Base-by-base conservation (phyloP, 371 early-diverging fungal species). In the Coemansia sp. region DNA sequence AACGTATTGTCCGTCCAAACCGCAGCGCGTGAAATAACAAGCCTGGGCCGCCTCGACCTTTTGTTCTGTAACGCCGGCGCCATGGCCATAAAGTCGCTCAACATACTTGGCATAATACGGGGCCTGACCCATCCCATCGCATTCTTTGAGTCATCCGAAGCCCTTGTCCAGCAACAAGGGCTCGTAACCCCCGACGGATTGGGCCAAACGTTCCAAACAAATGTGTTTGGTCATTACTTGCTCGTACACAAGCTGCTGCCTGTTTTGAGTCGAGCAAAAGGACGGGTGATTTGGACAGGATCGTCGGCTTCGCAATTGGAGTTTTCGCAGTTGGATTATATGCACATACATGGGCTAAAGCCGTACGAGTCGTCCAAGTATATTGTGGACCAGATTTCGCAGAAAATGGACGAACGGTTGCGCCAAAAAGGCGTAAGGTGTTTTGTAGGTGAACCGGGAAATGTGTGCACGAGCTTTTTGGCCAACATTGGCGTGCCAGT, bases 191-290 rank as follows among this genome's bases (percentile, higher is more conserved):
- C 76, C 0, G 89, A 91, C 26, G 92, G 92, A 0, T 70, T 93
- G 62, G 95, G 94, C 0, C 81, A 80, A 62, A 85, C 87, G 11
- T 90, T 95, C 82, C 88, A 89, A 21, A 86, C 89, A 50, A 95
- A 95, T 73, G 87, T 92, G 6, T 90, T 94, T 79, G 95, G 95
- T 4, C 95, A 95, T 66, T 95, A 92, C 69, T 64, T 93, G 10
- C 86, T 95, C 21, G 83, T 87, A 40, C 84, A 84, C 59, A 86
- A 86, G 56, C 71, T 93, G 7, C 81, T 84, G 68, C 65, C 68
- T 2, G 66, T 82, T 26, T 29, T 91, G 65, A 24, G 16, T 0
- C n/a, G n/a, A 16, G 4, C 59, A 1, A 84, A 80, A 7, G 84
- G 84, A n/a, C 84, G 91, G n/a, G 82, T 94, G 5, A 82, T 94